Evolutionary conservation across 1,284 basidiomycete genomes (phyloP), one percentile per base, ranked within the genome.

Genomic region (Porogramme epimiltina): DNA sequence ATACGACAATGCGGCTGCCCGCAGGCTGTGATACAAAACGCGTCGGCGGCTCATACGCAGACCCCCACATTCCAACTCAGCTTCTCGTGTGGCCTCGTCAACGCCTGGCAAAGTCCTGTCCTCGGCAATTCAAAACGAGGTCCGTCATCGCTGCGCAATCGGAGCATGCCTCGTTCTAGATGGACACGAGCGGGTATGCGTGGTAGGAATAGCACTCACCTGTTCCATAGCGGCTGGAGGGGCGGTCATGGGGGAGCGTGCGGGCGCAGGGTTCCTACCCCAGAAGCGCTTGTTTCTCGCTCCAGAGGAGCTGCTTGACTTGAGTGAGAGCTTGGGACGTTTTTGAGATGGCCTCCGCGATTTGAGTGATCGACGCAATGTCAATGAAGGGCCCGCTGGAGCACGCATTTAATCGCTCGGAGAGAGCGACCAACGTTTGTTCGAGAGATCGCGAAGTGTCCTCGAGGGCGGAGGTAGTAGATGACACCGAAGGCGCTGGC

Each of bases 271-370:
- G 57, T 45, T 55, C 45, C 41, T 52, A 60, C 2, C 18, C 20
- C 18, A 45, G 31, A 33, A 45, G 51, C 48, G 61, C 63, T 48
- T 64, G 59, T 34, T 46, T 48, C 51, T 66, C 63, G 39, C 58
- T 66, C 65, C 61, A 63, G 19, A 82, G 79, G 45, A 90, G 68
- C 54, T 83, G 75, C 53, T 76, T 80, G 46, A 88, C 77, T 51
- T 84, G 76, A 6, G 70, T 68, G 50, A 91, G 70, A 10, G 88
- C 87, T 56, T 81, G 77, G 2, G 81, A 76, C 13, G 87, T 81
- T 63, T 84, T 87, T 41, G 72, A 68, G 41, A 91, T 87, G 1
- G 86, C 81, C 54, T 90, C 86, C n/a, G 88, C 87, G 3, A 80
- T 82, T 42, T 74, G 70, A 23, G 76, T 78, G 46, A 91, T 79